phyloP scores from a whole-genome alignment of 176 grass and related monocot species.

The Juncus inflexus region DNA sequence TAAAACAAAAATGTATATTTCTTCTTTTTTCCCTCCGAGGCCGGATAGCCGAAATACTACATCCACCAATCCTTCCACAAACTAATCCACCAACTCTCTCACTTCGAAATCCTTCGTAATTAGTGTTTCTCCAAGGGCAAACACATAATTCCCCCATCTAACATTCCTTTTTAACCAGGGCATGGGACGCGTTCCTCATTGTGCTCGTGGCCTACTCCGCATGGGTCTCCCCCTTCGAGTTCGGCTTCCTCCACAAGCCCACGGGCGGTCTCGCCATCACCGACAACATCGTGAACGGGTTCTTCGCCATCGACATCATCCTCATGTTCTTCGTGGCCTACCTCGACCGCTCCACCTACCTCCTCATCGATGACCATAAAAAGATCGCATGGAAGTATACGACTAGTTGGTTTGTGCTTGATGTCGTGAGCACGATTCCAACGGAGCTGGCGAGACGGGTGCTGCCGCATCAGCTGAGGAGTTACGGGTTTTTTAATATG shows the following conservation, averaged over 20 bases:
- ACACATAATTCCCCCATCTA: too few relatives aligned
- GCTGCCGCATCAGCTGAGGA: conserved; percentile 49
- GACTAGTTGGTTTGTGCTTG: conserved; percentile 80
- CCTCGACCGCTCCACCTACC: conserved; percentile 63
- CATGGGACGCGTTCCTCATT: conserved; percentile 81
- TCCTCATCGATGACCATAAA: conserved; percentile 54
- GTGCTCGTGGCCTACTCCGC: conserved; percentile 86
- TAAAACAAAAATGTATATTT: too few relatives aligned
- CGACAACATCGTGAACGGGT: conserved; percentile 73
- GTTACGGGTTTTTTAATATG: conserved; percentile 96
- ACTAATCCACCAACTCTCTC: too few relatives aligned
- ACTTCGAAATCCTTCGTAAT: too few relatives aligned
- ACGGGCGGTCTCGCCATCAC: conserved; percentile 46
- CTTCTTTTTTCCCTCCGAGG: too few relatives aligned
- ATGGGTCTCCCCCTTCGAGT: conserved; percentile 93
- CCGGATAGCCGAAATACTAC: too few relatives aligned
- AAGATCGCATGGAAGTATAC: conserved; percentile 66
- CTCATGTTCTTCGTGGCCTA: conserved; percentile 94
- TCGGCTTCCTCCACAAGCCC: conserved; percentile 62
- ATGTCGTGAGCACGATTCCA: conserved; percentile 71
- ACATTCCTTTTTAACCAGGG: conserved; percentile 23
- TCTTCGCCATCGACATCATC: conserved; percentile 84
- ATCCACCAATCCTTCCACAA: too few relatives aligned
- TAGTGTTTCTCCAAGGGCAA: too few relatives aligned
- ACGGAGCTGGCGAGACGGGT: conserved; percentile 60